Base-by-base conservation (phyloP, 202 grass and related monocot species). In the Hordeum pubiflorum region DNA sequence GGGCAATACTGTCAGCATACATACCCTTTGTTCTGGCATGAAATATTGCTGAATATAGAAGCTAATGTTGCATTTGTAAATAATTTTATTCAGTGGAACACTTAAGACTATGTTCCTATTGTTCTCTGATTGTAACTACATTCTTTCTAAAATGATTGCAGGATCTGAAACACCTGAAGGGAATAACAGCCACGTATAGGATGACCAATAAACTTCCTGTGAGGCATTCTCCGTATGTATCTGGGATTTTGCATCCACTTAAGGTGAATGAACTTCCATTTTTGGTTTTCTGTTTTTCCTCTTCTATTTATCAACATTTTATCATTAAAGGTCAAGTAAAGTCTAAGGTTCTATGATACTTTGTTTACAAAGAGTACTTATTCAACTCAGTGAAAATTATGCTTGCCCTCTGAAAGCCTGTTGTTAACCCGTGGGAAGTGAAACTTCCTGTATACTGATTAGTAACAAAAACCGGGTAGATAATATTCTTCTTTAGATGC, bases 131-230 rank as follows among this genome's bases (percentile, higher is more conserved):
- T 62, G 27, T 24, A 80, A 82, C 66, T 85, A 70, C 7, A 39
- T 9, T 76, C 65, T 87, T 64, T 58, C 78, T 41, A 2, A 27
- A 22, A 56, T 69, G 18, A 79, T 84, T 90, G 72, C 78, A 99
- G 96, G 96, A 96, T 75, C 81, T 99, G 64, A 96, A 87, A 72
- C 96, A 99, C 70, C 76, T 99, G 62, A 99, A 90, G 89, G 96
- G 92, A 90, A 95, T 99, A 77, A 90, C 90, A 79, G 90, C 96
- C 4, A 95, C 90, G 64, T 99, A 99, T 85, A 95, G 96, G 81
- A 91, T 99, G 96, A 93, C 90, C 10, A 99, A 85, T 77, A 95
- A 99, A 70, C 96, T 99, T 95, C 87, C 92, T 58, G 92, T 93
- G 34, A 95, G 90, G 83, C 96, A 93, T 91, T 99, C 96, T 74